Evolutionary conservation across 805 yeast genomes (phyloP).

Genomic region (Starmerella roubikii): DNA sequence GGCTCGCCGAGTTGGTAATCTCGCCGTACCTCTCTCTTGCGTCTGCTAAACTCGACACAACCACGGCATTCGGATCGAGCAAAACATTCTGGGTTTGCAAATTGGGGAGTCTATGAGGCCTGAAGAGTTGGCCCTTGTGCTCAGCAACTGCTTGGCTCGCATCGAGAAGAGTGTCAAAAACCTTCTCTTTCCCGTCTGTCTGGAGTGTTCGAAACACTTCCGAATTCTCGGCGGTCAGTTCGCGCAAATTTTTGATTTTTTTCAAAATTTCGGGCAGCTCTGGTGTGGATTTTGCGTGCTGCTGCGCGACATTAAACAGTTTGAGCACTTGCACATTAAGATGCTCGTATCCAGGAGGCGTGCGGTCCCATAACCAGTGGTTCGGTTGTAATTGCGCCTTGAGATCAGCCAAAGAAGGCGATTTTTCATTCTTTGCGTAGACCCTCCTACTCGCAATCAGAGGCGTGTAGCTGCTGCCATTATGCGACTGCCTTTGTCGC

Average conservation of each 20-base stretch:
- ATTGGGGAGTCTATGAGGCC: neutral
- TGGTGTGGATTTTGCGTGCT: neutral
- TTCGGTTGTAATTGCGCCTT: too few species aligned
- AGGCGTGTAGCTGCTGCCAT: too few species aligned
- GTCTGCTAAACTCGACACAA: neutral
- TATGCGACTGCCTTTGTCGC: too few species aligned
- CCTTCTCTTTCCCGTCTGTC: neutral
- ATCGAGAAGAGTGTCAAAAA: neutral
- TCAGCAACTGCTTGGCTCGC: neutral
- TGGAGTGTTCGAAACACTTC: neutral
- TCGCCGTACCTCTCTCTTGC: neutral
- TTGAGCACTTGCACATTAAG: slow-evolving; percentile 8
- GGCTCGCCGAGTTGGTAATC: neutral
- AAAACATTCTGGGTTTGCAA: neutral
- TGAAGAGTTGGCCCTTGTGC: neutral
- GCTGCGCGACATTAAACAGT: slow-evolving; percentile 9
- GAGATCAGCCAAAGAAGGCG: too few species aligned
- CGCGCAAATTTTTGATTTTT: neutral
- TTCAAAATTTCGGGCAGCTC: neutral
- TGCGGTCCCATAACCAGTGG: slow-evolving; percentile 4
- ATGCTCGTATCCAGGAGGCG: slow-evolving; percentile 5
- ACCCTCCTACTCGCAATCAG: too few species aligned
- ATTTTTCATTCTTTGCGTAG: too few species aligned
- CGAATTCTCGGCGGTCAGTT: neutral
- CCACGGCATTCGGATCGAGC: neutral